A percentile compares a stretch with the other conserved stretches of the same genome.
Evolutionary conservation across 257 asterid species (phyloP).

Genomic region (Jacaranda mimosifolia): DNA sequence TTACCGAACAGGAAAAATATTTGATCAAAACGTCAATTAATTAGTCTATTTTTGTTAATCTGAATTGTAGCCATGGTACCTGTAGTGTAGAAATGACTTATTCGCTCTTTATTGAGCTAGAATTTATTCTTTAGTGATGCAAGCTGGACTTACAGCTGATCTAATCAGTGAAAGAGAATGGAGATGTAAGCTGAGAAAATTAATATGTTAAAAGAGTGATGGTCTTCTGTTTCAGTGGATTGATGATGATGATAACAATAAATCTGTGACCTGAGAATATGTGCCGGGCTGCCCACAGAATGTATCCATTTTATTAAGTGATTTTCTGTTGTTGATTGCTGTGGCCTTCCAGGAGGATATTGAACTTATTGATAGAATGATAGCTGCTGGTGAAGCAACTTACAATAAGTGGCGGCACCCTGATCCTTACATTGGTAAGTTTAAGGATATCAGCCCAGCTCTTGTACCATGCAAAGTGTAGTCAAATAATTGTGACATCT

Average conservation of each 20-base stretch:
- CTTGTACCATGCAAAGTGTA: background rate
- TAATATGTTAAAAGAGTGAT: conserved; percentile 3
- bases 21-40: background rate
- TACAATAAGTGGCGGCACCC: conserved; percentile 91
- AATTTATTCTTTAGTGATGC: background rate
- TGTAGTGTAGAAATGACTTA: background rate
- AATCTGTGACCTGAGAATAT: background rate
- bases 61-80: background rate
- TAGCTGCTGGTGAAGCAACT: conserved; percentile 72
- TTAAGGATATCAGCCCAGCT: conserved; percentile 1
- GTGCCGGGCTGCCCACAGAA: background rate
- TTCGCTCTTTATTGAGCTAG: background rate
- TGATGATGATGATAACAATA: background rate
- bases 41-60: background rate
- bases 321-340: conserved; percentile 8
- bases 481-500: background rate
- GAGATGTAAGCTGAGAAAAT: background rate
- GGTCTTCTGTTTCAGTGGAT: conserved; percentile 1
- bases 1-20: background rate
- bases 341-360: conserved; percentile 70
- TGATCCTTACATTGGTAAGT: conserved; percentile 92
- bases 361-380: conserved; percentile 85
- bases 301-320: background rate
- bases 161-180: background rate
- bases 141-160: background rate